Evolutionary conservation across 306 rosid genomes (phyloP).

Genomic region (Sesbania bispinosa): DNA sequence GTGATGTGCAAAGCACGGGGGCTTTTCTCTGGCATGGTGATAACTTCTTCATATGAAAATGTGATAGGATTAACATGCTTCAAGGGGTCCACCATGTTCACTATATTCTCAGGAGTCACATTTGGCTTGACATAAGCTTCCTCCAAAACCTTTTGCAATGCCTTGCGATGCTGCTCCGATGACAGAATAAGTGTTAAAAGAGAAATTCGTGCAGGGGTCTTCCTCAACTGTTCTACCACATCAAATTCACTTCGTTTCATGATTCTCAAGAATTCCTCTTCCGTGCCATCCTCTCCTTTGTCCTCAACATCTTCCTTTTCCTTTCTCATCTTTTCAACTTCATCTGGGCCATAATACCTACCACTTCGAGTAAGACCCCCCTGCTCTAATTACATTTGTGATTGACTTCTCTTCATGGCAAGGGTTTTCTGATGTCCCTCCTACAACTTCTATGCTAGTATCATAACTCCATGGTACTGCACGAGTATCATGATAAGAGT

Average conservation of each 20-base stretch:
- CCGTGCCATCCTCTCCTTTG: too few species aligned
- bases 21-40: not conserved
- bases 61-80: not conserved
- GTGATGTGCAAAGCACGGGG: not conserved
- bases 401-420: too few species aligned
- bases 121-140: not conserved
- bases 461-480: too few species aligned
- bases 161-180: not conserved
- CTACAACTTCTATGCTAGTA: too few species aligned
- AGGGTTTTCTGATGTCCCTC: too few species aligned
- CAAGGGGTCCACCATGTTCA: not conserved
- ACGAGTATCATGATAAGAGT: too few species aligned
- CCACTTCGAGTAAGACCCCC: too few species aligned
- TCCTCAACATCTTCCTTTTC: not conserved
- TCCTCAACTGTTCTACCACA: not conserved
- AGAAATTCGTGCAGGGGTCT: not conserved
- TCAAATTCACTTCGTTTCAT: not conserved
- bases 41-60: not conserved
- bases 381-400: too few species aligned
- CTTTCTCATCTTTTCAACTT: not conserved
- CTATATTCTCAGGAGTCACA: not conserved
- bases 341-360: too few species aligned
- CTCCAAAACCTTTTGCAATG: not conserved
- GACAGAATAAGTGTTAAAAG: not conserved
- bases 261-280: not conserved